phyloP scores from a whole-genome alignment of 345 rosid species.

The Linum usitatissimum region DNA sequence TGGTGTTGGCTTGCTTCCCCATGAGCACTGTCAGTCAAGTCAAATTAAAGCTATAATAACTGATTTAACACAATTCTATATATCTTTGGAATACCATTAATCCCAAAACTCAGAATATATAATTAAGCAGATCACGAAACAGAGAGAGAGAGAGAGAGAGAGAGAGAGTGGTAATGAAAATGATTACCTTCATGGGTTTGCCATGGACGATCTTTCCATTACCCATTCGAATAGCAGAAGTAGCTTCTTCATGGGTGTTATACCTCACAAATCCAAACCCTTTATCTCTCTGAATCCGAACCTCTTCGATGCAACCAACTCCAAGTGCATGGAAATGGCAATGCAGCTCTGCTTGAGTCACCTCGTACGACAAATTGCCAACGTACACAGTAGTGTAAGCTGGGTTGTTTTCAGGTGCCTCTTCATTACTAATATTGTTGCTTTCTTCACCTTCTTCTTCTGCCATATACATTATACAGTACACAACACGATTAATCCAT shows the following conservation, averaged over 20 bases:
- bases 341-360: conserved; percentile 40
- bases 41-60: too few relatives aligned
- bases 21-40: conserved; percentile 27
- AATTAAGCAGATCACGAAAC: too few relatives aligned
- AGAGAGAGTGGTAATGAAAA: too few relatives aligned
- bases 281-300: conserved; percentile 44
- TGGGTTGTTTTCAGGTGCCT: conserved; percentile 34
- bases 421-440: conserved; percentile 21
- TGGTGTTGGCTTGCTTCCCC: conserved; percentile 58
- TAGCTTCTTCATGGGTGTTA: conserved; percentile 38
- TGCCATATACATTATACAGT: not conserved
- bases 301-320: conserved; percentile 40
- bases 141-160: too few relatives aligned
- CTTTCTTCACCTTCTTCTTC: conserved; percentile 16
- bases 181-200: conserved; percentile 1
- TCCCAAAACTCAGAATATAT: too few relatives aligned
- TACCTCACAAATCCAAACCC: conserved; percentile 49
- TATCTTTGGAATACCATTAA: too few relatives aligned
- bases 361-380: conserved; percentile 42
- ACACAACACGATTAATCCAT: too few relatives aligned
- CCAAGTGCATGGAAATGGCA: conserved; percentile 42
- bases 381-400: conserved; percentile 46
- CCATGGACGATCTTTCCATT: conserved; percentile 1
- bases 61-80: too few relatives aligned
- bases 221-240: conserved; percentile 16